Percentiles rank a stretch among this genome's conserved stretches.
phyloP scores from a whole-genome alignment of 2,329 filamentous ascomycete species.

The Aschersonia sp. region DNA sequence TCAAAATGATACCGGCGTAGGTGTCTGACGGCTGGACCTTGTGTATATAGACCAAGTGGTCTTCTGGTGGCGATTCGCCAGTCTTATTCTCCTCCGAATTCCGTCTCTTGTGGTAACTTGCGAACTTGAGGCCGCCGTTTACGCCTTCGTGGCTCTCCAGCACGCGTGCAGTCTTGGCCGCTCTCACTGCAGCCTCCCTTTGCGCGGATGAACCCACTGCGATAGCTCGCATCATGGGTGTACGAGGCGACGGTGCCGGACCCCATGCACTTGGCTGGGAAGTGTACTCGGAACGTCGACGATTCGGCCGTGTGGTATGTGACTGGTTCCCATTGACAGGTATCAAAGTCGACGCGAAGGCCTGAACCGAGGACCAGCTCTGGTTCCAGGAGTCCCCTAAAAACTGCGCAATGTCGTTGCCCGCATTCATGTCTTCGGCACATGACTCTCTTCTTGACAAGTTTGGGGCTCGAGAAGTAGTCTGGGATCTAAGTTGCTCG shows the following conservation, averaged over 20 bases:
- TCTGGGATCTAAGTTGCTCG: neutral
- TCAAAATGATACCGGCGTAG: constrained; percentile 78
- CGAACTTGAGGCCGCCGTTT: constrained; percentile 40
- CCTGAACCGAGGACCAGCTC: constrained; percentile 40
- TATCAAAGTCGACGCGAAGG: constrained; percentile 32
- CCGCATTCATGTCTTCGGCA: constrained; percentile 16
- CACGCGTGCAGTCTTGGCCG: constrained; percentile 41
- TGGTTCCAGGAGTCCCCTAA: constrained; percentile 36
- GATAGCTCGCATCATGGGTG: constrained; percentile 30
- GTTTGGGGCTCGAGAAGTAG: neutral
- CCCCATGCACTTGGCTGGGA: constrained; percentile 27
- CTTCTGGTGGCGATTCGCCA: constrained; percentile 45
- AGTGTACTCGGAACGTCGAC: constrained; percentile 3
- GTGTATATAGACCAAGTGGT: constrained; percentile 83
- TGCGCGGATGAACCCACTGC: constrained; percentile 38
- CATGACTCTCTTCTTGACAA: constrained; percentile 6
- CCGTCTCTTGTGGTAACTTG: constrained; percentile 46
- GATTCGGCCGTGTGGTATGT: neutral
- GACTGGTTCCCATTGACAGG: constrained; percentile 11
- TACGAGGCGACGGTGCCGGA: constrained; percentile 27
- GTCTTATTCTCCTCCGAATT: constrained; percentile 48
- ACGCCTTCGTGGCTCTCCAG: constrained; percentile 46
- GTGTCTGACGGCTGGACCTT: constrained; percentile 72
- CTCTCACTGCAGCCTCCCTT: constrained; percentile 38
- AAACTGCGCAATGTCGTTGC: constrained; percentile 23